Percentiles rank a stretch among this genome's conserved stretches.
phyloP scores from a whole-genome alignment of 768 basidiomycete species.

The Trametes cingulata region DNA sequence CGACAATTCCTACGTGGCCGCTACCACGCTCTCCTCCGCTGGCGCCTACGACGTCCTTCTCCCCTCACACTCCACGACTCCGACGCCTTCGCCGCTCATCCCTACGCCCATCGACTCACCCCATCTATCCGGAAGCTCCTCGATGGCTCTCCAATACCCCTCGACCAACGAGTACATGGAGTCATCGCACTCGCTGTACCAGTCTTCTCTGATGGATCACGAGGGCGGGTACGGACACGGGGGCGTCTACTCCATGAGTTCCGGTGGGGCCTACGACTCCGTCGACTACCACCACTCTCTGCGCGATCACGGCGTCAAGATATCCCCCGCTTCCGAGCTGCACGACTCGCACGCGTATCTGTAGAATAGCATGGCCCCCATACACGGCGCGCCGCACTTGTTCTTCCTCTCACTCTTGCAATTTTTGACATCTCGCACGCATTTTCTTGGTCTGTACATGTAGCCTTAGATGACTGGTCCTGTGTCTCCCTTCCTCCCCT shows the following conservation, averaged over 20 bases:
- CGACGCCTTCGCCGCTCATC: conserved; percentile 14
- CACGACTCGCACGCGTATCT: conserved; percentile 11
- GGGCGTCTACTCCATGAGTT: background rate
- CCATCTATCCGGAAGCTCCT: background rate
- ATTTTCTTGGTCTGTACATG: conserved; percentile 15
- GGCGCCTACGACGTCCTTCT: conserved; percentile 11
- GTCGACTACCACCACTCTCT: conserved; percentile 38
- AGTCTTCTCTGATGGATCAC: background rate
- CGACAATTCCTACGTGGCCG: conserved; percentile 10
- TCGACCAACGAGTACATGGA: conserved; percentile 11
- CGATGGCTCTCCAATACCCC: conserved; percentile 11
- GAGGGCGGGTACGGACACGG: background rate
- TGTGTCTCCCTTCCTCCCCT: background rate
- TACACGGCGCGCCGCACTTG: background rate
- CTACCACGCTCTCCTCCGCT: background rate
- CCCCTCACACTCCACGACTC: conserved; percentile 9
- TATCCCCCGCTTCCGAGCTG: conserved; percentile 9
- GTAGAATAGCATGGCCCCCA: background rate
- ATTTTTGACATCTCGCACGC: background rate
- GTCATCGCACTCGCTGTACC: conserved; percentile 13
- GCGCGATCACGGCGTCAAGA: conserved; percentile 29
- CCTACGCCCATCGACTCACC: conserved; percentile 17
- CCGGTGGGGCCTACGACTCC: conserved; percentile 25
- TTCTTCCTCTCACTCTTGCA: background rate
- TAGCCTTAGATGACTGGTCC: conserved; percentile 9